Evolutionary conservation across 202 grass and related monocot genomes (phyloP), one percentile per base, ranked within the genome.

Genomic region (Bolboschoenoplectus hybrid): DNA sequence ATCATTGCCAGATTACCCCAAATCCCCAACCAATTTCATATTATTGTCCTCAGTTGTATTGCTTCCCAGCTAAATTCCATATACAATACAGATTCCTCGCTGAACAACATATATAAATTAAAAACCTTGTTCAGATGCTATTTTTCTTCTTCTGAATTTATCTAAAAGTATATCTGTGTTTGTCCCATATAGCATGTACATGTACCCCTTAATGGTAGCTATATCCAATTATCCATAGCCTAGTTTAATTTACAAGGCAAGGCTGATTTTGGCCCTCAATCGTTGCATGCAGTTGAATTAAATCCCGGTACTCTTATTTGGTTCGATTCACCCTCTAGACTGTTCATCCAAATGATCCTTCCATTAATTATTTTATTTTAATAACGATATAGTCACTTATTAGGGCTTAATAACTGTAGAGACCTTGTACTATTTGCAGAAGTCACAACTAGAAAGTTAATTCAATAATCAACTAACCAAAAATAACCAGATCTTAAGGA

Each of bases 71-170:
- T 19, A 80, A 26, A 43, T 80, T 41, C 14, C 35, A 79, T 58
- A 57, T 50, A 9, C 55, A 60, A 26, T 11, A 74, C 10, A 34
- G 19, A 74, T 35, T 50, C 4, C 44, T 52, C 46, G 20, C 46
- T 6, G 70, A 49, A 74, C 3, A 36, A 67, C 68, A 71, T 71
- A 39, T n/a, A 45, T 45, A 71, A 26, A 74, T 32, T 73, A 20
- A 49, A 50, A 50, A 19, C 44, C n/a, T 50, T 50, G 8, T 9
- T 74, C 70, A 50, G 70, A 74, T 74, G 70, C 70, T 6, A 71
- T 19, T 74, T 74, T 74, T 74, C 64, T 67, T 47, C 5, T 50
- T 44, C 44, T 49, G 14, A 43, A 74, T n/a, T 44, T 7, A 69
- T 12, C 66, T 41, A 69, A 11, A 69, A 69, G 36, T 9, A 74